Percentiles rank a stretch among this genome's conserved stretches.
phyloP scores from a whole-genome alignment of 2,329 filamentous ascomycete genomes.

The Trichoderma pleuroti region DNA sequence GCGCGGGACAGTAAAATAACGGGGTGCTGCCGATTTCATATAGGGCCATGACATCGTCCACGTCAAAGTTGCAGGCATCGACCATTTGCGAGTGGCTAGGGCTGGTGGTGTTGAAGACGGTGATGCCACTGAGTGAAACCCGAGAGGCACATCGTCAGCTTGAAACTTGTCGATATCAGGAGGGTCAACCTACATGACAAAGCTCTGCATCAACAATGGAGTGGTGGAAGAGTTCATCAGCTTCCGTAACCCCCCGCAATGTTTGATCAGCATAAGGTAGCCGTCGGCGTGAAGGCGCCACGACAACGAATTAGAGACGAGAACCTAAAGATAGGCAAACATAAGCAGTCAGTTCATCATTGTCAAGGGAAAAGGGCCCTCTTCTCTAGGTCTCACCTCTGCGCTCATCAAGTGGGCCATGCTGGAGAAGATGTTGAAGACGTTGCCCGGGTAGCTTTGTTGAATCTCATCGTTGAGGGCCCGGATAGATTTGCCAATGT shows the following conservation, averaged over 20 bases:
- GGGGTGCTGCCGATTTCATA: conserved; percentile 7
- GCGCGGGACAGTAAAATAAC: conserved; percentile 8
- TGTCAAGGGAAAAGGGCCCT: background rate
- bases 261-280: conserved; percentile 14
- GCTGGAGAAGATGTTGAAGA: conserved; percentile 8
- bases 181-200: background rate
- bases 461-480: conserved; percentile 14
- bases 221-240: conserved; percentile 5
- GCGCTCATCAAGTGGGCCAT: conserved; percentile 17
- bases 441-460: background rate
- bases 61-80: conserved; percentile 13
- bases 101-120: conserved; percentile 18
- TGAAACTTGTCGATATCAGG: background rate
- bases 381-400: background rate
- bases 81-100: background rate
- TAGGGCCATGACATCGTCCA: conserved; percentile 12
- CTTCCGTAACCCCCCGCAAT: conserved; percentile 13
- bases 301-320: background rate
- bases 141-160: background rate
- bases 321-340: background rate
- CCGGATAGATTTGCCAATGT: conserved; percentile 2
- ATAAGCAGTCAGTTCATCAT: background rate
- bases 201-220: conserved; percentile 9
- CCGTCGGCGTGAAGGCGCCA: conserved; percentile 13
- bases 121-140: background rate